Percentiles rank a stretch among this genome's conserved stretches.
phyloP scores from a whole-genome alignment of 345 rosid genomes.

The Populus davidiana region DNA sequence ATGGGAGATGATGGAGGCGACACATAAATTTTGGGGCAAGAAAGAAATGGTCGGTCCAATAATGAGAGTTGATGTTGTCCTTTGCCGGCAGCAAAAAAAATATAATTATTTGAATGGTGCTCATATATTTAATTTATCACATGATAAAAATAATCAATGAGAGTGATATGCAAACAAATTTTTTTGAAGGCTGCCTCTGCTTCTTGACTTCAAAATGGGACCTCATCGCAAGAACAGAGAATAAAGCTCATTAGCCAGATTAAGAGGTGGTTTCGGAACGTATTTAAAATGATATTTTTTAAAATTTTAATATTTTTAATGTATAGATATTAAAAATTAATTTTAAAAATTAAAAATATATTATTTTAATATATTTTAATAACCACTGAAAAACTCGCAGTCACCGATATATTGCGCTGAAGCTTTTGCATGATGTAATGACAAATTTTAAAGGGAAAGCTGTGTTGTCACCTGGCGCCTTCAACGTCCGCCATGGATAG shows the following conservation, averaged over 20 bases:
- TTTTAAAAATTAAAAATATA: no score
- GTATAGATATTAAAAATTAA: no score
- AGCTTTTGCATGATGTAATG: background rate
- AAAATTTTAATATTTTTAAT: no score
- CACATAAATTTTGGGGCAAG: background rate
- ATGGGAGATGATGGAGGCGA: background rate
- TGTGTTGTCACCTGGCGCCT: background rate
- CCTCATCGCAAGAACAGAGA: background rate
- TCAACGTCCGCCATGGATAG: background rate
- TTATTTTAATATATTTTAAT: no score
- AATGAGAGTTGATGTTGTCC: background rate
- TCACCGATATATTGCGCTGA: background rate
- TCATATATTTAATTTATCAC: background rate
- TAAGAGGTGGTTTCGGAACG: no score
- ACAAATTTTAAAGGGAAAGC: background rate
- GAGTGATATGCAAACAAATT: background rate
- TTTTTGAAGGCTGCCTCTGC: background rate
- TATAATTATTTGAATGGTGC: background rate
- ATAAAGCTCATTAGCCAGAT: background rate
- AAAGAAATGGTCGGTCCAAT: slow-evolving; percentile 9
- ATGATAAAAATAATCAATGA: background rate
- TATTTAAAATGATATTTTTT: no score
- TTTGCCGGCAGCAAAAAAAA: background rate
- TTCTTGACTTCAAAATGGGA: background rate
- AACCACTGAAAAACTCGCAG: background rate